These are phyloP conservation scores for Alisma plantagoaquatica DNA, from an alignment of 106 monocot genomes.

Conservation along the genomic window DNA sequence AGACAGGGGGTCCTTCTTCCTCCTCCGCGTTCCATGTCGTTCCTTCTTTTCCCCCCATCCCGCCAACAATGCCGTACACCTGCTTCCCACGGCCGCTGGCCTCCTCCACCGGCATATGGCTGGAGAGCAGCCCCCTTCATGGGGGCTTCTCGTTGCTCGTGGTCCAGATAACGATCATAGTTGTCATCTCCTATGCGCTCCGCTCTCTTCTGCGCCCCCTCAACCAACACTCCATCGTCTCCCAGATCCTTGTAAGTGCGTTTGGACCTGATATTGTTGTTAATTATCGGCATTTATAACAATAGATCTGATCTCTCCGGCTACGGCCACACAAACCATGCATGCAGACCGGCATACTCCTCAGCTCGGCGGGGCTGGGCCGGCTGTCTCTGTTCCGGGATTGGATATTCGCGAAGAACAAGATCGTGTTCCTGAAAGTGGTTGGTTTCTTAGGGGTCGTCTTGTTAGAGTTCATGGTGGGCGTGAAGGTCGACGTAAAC, in stretches of 20 bases:
- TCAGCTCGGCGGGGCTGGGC: neutral
- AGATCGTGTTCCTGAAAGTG: neutral
- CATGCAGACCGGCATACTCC: neutral
- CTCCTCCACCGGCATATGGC: slow-evolving; percentile 35
- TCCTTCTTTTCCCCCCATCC: neutral
- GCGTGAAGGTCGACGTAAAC: slow-evolving; percentile 5
- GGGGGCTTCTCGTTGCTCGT: slow-evolving; percentile 44
- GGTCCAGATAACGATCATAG: slow-evolving; percentile 33
- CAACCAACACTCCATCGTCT: slow-evolving; percentile 26
- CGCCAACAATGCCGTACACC: neutral
- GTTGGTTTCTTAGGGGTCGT: neutral
- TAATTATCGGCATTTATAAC: too few species aligned
- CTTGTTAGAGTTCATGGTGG: slow-evolving; percentile 5
- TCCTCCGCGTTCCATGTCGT: neutral
- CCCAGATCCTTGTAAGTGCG: slow-evolving; percentile 25
- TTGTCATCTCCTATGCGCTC: slow-evolving; percentile 13
- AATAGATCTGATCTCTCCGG: too few species aligned
- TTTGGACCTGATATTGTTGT: neutral
- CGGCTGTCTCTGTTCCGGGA: neutral
- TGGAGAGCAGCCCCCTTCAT: slow-evolving; percentile 33
- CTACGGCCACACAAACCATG: too few species aligned
- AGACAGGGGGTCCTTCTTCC: too few species aligned
- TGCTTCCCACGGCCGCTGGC: neutral
- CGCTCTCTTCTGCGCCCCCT: slow-evolving; percentile 42
- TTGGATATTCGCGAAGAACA: neutral